Conservation (phyloP, 2,329 filamentous ascomycete species). For the Claviceps sp. region DNA sequence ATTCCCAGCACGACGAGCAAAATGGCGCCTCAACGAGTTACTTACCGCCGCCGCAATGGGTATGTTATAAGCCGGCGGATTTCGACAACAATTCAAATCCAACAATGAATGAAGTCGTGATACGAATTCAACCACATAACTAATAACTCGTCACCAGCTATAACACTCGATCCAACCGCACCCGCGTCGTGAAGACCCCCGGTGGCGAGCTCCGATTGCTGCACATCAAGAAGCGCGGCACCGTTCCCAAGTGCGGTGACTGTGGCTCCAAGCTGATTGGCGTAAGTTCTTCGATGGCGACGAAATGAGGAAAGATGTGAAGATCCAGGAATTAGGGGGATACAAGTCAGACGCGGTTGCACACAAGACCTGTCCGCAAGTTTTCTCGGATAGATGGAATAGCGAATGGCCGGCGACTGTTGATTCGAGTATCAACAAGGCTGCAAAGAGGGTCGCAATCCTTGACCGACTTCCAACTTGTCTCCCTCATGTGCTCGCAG, state of each 20-base stretch:
- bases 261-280: slow-evolving; percentile 95
- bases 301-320: slow-evolving; percentile 4
- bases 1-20: slow-evolving; percentile 31
- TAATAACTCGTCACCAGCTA: slow-evolving; percentile 43
- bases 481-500: no score
- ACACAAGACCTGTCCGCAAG: background rate
- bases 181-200: slow-evolving; percentile 89
- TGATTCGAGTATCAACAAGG: no score
- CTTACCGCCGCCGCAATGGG: slow-evolving; percentile 69
- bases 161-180: slow-evolving; percentile 97
- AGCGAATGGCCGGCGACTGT: background rate
- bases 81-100: background rate
- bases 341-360: background rate
- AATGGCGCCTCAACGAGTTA: slow-evolving; percentile 48
- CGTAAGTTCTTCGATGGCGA: slow-evolving; percentile 51
- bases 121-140: background rate
- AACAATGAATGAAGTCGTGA: background rate
- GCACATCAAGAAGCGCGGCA: slow-evolving; percentile 99
- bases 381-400: background rate
- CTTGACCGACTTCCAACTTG: no score
- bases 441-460: no score
- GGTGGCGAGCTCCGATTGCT: slow-evolving; percentile 91
- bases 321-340: background rate
- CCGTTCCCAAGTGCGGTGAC: slow-evolving; percentile 97
- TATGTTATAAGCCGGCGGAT: slow-evolving; percentile 33